These are phyloP conservation scores for Solanum lycopersicoides DNA, from an alignment of 257 asterid genomes.

Conservation along the genomic window DNA sequence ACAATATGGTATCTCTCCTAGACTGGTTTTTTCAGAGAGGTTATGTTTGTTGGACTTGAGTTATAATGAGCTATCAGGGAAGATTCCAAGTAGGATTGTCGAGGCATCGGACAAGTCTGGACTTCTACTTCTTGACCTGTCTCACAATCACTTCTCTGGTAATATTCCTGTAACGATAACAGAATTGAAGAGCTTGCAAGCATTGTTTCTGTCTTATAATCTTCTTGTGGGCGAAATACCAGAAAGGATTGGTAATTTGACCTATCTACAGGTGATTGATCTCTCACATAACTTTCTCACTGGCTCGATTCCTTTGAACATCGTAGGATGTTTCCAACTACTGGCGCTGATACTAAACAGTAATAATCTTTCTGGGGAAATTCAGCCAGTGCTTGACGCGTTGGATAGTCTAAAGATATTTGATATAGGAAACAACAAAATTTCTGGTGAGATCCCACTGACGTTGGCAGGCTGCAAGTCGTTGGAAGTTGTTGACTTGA, in stretches of 20 bases:
- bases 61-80: slow-evolving; percentile 61
- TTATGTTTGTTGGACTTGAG: slow-evolving; percentile 68
- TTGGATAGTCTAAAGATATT: slow-evolving; percentile 73
- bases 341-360: slow-evolving; percentile 55
- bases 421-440: slow-evolving; percentile 56
- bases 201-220: slow-evolving; percentile 68
- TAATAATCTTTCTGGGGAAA: slow-evolving; percentile 85
- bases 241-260: slow-evolving; percentile 73
- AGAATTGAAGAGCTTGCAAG: slow-evolving; percentile 78
- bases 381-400: slow-evolving; percentile 95
- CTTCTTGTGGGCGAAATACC: slow-evolving; percentile 73
- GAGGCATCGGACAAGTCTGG: slow-evolving; percentile 48
- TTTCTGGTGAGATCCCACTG: slow-evolving; percentile 90
- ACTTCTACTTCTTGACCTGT: slow-evolving; percentile 66
- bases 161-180: slow-evolving; percentile 57
- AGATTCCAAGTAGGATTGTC: slow-evolving; percentile 46
- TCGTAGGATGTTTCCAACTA: slow-evolving; percentile 93
- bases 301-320: slow-evolving; percentile 66
- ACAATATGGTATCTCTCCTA: slow-evolving; percentile 73
- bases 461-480: slow-evolving; percentile 96
- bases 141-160: slow-evolving; percentile 61
- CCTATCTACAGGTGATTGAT: slow-evolving; percentile 87
- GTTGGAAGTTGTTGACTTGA: slow-evolving; percentile 80
- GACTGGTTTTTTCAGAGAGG: slow-evolving; percentile 56
- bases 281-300: slow-evolving; percentile 64